Percentiles rank a stretch among this genome's conserved stretches.
These are phyloP conservation scores for Gyrodon lividus DNA, from an alignment of 768 basidiomycete genomes.

Conservation along the genomic window DNA sequence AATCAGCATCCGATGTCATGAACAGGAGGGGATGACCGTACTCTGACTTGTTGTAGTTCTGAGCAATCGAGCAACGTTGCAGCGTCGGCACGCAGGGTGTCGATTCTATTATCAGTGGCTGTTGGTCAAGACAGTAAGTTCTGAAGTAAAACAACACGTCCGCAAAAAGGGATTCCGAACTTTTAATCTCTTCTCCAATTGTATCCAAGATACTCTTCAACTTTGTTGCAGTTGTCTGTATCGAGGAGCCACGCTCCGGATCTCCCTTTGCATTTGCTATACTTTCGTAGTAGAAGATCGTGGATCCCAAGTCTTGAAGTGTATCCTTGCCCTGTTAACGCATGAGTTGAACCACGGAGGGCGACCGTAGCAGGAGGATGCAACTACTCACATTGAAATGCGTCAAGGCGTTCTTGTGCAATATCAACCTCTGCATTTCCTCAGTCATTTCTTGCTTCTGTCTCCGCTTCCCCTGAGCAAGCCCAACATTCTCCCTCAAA, in stretches of 20 bases:
- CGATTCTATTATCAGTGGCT: conserved; percentile 57
- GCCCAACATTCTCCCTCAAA: conserved; percentile 52
- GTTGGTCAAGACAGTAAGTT: not conserved
- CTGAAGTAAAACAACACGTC: not conserved
- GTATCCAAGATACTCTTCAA: conserved; percentile 51
- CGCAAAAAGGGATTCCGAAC: conserved; percentile 32
- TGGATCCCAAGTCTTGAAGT: conserved; percentile 56
- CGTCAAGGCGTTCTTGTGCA: conserved; percentile 47
- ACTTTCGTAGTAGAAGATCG: conserved; percentile 70
- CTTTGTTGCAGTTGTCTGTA: conserved; percentile 47
- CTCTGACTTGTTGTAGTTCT: conserved; percentile 62
- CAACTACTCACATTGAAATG: conserved; percentile 51
- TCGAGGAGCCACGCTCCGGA: conserved; percentile 41
- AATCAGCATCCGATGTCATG: not conserved
- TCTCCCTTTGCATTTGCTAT: conserved; percentile 53
- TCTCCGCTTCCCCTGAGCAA: conserved; percentile 36
- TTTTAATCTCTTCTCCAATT: conserved; percentile 53
- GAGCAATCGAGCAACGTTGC: conserved; percentile 56
- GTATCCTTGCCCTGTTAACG: conserved; percentile 56
- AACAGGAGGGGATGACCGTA: conserved; percentile 26
- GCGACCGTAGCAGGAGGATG: not conserved
- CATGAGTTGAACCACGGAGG: not conserved
- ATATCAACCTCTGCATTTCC: conserved; percentile 47
- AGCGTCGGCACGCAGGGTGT: conserved; percentile 43
- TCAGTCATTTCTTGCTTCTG: conserved; percentile 40